Conservation (phyloP, 352 stramenopile genomes). For the Globisporangium splendens region DNA sequence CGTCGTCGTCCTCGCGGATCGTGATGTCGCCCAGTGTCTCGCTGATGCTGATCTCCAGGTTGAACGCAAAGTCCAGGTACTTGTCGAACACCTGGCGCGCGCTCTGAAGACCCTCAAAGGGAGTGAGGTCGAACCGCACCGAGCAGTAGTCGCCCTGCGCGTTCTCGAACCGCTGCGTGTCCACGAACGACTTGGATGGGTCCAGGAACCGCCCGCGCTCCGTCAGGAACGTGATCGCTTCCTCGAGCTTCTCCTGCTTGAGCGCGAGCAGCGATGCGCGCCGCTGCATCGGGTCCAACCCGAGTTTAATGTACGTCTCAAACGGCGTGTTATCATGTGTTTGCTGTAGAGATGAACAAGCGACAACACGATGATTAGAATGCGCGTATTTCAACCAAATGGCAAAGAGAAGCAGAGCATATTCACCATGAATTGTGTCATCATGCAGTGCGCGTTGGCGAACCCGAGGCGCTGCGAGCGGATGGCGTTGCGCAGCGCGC, state of each 20-base stretch:
- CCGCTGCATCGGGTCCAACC: slow-evolving; percentile 17
- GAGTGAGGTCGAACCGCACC: slow-evolving; percentile 44
- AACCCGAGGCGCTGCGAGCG: slow-evolving; percentile 35
- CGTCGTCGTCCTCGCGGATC: slow-evolving; percentile 41
- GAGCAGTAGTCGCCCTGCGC: slow-evolving; percentile 28
- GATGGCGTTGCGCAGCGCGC: slow-evolving; percentile 23
- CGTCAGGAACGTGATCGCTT: slow-evolving; percentile 31
- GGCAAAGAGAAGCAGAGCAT: too few species aligned
- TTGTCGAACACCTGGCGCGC: slow-evolving; percentile 44
- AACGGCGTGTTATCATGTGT: slow-evolving; percentile 24
- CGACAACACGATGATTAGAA: too few species aligned
- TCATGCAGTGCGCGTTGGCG: slow-evolving; percentile 30
- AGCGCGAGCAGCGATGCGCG: slow-evolving; percentile 28
- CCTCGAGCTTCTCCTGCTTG: slow-evolving; percentile 35
- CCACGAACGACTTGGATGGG: slow-evolving; percentile 27
- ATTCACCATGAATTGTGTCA: slow-evolving; percentile 31
- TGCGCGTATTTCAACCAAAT: too few species aligned
- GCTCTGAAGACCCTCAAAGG: slow-evolving; percentile 22
- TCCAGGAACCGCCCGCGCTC: slow-evolving; percentile 31
- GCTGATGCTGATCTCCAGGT: slow-evolving; percentile 52
- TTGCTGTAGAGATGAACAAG: slow-evolving; percentile 13
- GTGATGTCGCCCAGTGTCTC: slow-evolving; percentile 44
- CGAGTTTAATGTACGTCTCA: slow-evolving; percentile 32
- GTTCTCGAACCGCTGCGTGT: slow-evolving; percentile 35
- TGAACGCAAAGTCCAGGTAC: slow-evolving; percentile 40